Evolutionary conservation across 176 grass and related monocot genomes (phyloP).

Genomic region (Ananas comosus): DNA sequence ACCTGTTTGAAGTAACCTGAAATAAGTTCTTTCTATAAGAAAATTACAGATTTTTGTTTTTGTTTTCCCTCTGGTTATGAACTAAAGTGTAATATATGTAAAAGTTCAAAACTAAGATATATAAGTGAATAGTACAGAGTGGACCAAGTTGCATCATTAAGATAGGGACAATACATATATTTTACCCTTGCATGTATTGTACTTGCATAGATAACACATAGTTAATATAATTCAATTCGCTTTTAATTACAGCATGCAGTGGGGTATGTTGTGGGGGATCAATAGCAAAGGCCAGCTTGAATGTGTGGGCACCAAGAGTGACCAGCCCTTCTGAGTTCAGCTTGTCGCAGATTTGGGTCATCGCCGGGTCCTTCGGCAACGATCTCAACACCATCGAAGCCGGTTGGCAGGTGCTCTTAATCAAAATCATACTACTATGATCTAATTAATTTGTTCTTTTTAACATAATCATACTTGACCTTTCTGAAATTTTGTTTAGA

Average conservation of each 20-base stretch:
- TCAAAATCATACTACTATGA: neutral
- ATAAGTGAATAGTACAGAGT: no score
- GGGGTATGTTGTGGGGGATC: constrained; percentile 63
- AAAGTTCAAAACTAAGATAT: no score
- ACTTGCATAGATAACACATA: constrained; percentile 16
- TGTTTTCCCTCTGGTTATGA: no score
- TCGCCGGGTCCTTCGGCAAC: constrained; percentile 75
- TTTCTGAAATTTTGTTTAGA: no score
- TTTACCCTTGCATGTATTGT: constrained; percentile 1
- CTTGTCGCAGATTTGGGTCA: constrained; percentile 92
- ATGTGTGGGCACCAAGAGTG: constrained; percentile 83
- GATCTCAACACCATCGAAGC: constrained; percentile 99
- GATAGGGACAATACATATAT: no score
- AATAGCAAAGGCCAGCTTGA: constrained; percentile 76
- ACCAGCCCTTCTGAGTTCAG: constrained; percentile 78
- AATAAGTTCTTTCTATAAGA: no score
- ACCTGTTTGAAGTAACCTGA: no score
- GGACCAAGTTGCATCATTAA: no score
- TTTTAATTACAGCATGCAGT: constrained; percentile 64
- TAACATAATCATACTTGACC: no score
- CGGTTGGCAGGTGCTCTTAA: constrained; percentile 65
- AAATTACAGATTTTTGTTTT: no score
- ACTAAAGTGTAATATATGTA: no score
- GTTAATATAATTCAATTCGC: constrained; percentile 10
- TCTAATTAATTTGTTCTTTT: neutral